Percentiles rank a stretch among this genome's conserved stretches.
Conservation (phyloP, 2,329 filamentous ascomycete species). For the Monascus ruber region DNA sequence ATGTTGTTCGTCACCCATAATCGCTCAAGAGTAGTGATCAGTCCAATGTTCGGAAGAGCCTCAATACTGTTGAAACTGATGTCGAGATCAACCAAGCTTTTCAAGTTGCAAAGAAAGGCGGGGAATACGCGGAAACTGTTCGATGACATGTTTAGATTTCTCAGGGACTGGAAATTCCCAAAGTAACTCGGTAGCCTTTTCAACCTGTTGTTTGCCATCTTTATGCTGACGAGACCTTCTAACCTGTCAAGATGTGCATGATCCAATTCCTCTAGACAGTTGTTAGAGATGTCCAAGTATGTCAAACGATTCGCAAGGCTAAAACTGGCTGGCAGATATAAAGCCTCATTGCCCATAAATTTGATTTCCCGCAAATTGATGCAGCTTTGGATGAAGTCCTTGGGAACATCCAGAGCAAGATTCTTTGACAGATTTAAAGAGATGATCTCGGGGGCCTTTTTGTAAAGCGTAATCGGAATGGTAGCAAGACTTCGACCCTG, state of each 20-base stretch:
- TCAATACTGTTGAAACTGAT: slow-evolving; percentile 92
- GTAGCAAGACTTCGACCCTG: slow-evolving; percentile 83
- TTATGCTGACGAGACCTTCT: slow-evolving; percentile 70
- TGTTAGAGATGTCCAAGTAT: slow-evolving; percentile 90
- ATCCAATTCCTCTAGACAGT: slow-evolving; percentile 75
- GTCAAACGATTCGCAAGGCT: slow-evolving; percentile 70
- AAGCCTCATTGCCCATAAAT: slow-evolving; percentile 86
- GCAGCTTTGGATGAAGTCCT: slow-evolving; percentile 93
- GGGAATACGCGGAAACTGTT: slow-evolving; percentile 84
- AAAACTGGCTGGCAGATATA: slow-evolving; percentile 72
- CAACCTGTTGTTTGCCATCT: slow-evolving; percentile 85
- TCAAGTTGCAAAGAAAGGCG: slow-evolving; percentile 68
- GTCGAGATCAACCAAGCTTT: slow-evolving; percentile 80
- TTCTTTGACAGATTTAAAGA: slow-evolving; percentile 91
- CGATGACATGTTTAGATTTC: slow-evolving; percentile 83
- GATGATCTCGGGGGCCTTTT: slow-evolving; percentile 83
- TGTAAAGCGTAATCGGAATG: slow-evolving; percentile 88
- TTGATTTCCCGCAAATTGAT: slow-evolving; percentile 88
- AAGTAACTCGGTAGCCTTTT: slow-evolving; percentile 72
- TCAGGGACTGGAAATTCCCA: slow-evolving; percentile 62
- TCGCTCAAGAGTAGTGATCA: slow-evolving; percentile 68
- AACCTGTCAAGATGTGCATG: slow-evolving; percentile 70
- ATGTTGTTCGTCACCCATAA: slow-evolving; percentile 95
- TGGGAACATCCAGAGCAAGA: slow-evolving; percentile 79
- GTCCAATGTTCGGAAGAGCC: slow-evolving; percentile 66